phyloP scores from a whole-genome alignment of 495 filamentous ascomycete genomes.

The Trichoderma erinaceum region DNA sequence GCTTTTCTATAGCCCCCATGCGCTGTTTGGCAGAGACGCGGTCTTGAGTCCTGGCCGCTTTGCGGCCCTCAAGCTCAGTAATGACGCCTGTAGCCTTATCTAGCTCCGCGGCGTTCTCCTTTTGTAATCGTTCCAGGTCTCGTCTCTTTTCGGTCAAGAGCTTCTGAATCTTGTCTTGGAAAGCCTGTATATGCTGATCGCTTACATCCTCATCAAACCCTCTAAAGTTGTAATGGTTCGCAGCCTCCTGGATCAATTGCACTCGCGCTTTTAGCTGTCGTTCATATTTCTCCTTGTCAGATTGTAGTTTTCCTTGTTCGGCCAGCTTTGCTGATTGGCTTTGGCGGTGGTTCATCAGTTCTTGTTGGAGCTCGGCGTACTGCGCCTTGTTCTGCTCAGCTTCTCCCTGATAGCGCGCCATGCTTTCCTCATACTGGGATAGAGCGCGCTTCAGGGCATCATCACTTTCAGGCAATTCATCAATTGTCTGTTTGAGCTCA shows the following conservation, averaged over 20 bases:
- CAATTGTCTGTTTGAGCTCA: slow-evolving; percentile 61
- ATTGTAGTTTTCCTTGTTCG: slow-evolving; percentile 77
- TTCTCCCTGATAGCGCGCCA: slow-evolving; percentile 57
- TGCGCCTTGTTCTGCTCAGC: slow-evolving; percentile 52
- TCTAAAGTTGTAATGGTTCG: slow-evolving; percentile 71
- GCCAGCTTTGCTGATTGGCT: slow-evolving; percentile 64
- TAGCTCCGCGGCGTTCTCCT: slow-evolving; percentile 63
- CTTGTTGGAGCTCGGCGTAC: slow-evolving; percentile 57
- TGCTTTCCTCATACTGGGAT: slow-evolving; percentile 73
- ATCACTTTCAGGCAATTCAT: slow-evolving; percentile 72
- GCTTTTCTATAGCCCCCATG: slow-evolving; percentile 63
- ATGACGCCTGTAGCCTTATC: slow-evolving; percentile 59
- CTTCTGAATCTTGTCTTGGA: slow-evolving; percentile 71
- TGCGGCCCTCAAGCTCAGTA: slow-evolving; percentile 61
- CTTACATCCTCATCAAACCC: slow-evolving; percentile 76
- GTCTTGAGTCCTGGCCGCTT: slow-evolving; percentile 59
- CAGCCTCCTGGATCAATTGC: slow-evolving; percentile 68
- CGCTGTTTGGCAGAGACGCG: slow-evolving; percentile 63
- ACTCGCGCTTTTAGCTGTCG: slow-evolving; percentile 64
- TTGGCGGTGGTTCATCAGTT: slow-evolving; percentile 52
- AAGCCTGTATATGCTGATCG: slow-evolving; percentile 64
- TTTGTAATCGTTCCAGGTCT: slow-evolving; percentile 64
- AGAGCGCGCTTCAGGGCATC: slow-evolving; percentile 68
- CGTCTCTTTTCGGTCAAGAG: slow-evolving; percentile 70
- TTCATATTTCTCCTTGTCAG: slow-evolving; percentile 81